Evolutionary conservation across 306 rosid species (phyloP), one percentile per base, ranked within the genome.

Genomic region (Amphicarpaea edgeworthii): DNA sequence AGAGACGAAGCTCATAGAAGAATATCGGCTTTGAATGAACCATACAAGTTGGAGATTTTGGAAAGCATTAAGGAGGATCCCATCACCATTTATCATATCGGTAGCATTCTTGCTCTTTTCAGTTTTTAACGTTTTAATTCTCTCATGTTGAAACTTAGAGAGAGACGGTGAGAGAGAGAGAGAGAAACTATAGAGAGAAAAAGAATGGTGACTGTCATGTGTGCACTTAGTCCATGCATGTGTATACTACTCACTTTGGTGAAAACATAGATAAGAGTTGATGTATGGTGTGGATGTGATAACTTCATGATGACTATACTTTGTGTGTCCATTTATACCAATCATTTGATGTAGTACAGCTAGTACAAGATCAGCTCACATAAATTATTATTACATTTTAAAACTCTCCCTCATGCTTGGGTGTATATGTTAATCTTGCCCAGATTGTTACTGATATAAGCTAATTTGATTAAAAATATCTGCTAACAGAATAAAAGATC

Each of bases 31-130:
- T 83, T 92, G 83, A 92, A 92, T 24, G 98, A 95, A 83, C 96
- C 98, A 10, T 95, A 92, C 92, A 92, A 95, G 76, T 75, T 95
- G 70, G 98, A 95, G 90, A 90, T 95, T 85, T 88, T 95, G 87
- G 96, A 92, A 46, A 84, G 91, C 78, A 92, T 95, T 73, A 92
- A 89, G 81, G 99, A 95, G 67, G 99, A 95, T 5, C 81, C 88
- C 74, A 90, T 95, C 72, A 92, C 97, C 64, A 86, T 95, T 75
- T 95, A 92, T 88, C 98, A 95, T 68, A 90, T 95, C 77, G 99
- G 97, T 92, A 88, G 80, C 51, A 19, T 83, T 82, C 63, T 76
- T 3, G n/a, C 64, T 68, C 66, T 85, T 68, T 71, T 43, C 63
- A n/a, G 50, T 79, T 73, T 73, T 61, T 59, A 23, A 45, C 55